A percentile compares a stretch with the other conserved stretches of the same genome.
These are phyloP conservation scores for Scopulariopsis brevicaulis DNA, from an alignment of 2,329 filamentous ascomycete species.

Conservation along the genomic window DNA sequence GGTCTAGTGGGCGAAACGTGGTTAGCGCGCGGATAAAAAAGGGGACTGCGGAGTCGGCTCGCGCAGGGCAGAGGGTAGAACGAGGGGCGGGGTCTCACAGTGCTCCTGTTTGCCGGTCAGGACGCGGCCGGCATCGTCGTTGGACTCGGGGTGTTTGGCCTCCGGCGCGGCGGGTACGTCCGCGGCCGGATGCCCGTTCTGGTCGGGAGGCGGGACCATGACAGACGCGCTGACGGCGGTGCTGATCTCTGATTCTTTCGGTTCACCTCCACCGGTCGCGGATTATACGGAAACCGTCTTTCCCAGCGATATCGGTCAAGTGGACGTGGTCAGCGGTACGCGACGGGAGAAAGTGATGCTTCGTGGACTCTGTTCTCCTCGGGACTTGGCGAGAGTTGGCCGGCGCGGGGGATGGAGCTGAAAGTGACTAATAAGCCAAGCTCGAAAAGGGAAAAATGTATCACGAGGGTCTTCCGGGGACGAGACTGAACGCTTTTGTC, in stretches of 20 bases:
- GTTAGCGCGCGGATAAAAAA: background rate
- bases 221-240: background rate
- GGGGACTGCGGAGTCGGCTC: background rate
- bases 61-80: background rate
- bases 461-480: background rate
- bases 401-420: too few species aligned
- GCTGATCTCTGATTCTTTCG: background rate
- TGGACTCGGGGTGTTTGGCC: background rate
- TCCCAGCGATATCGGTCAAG: too few species aligned
- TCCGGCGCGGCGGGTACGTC: background rate
- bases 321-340: too few species aligned
- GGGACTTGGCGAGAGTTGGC: too few species aligned
- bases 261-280: background rate
- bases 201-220: background rate
- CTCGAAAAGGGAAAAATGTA: background rate
- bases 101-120: slow-evolving; percentile 97
- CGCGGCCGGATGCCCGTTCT: background rate
- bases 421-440: too few species aligned
- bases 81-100: slow-evolving; percentile 43
- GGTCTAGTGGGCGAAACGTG: slow-evolving; percentile 42
- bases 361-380: too few species aligned
- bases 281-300: background rate
- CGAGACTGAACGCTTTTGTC: background rate
- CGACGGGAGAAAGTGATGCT: too few species aligned
- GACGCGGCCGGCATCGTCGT: slow-evolving; percentile 13